Evolutionary conservation across 2,329 filamentous ascomycete species (phyloP), one percentile per base, ranked within the genome.

Genomic region (Penicillium sp.): DNA sequence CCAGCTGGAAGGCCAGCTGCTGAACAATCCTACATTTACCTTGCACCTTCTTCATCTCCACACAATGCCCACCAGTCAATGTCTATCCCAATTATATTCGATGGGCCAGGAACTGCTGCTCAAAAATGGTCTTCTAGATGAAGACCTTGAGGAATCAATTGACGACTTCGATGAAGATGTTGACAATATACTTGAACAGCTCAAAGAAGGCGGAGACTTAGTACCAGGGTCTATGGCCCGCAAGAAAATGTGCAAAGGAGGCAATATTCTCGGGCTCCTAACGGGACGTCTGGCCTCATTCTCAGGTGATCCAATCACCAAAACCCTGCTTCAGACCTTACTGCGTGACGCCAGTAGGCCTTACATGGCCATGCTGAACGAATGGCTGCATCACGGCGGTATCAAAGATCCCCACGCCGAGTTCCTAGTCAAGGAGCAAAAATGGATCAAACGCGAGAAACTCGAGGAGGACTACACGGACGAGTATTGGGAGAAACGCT

Each of bases 401-500:
- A 97, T 99, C 72, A 90, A 89, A 67, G 94, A 99, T 70, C 91
- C 92, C 0, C 93, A 97, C 71, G 84, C 87, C 1, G 94, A 99
- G 72, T 99, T 99, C 64, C 77, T 99, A 50, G 87, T 99, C 68
- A 95, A 95, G 68, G 94, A 97, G 72, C 91, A 96, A 65, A 95
- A 93, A 73, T 96, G 92, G 67, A 97, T 99, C 65, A 88, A 88
- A 55, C 85, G 94, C 39, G 94, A 97, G 71, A 84, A 90, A 56
- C 78, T 99, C 3, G 91, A 97, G 68, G 88, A 96, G 69, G 94
- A 99, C 72, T 99, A 97, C 68, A 99, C 93, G 0, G 94, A 99
- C 71, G 94, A 99, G 68, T 99, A 99, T 73, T 99, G 94, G 94
- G 94, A 99, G 72, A 91, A 96, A 68, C 84, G 94, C 60, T 99